Percentiles rank a stretch among this genome's conserved stretches.
phyloP scores from a whole-genome alignment of 164 flowering plant genomes.

The Saururus chinensis region DNA sequence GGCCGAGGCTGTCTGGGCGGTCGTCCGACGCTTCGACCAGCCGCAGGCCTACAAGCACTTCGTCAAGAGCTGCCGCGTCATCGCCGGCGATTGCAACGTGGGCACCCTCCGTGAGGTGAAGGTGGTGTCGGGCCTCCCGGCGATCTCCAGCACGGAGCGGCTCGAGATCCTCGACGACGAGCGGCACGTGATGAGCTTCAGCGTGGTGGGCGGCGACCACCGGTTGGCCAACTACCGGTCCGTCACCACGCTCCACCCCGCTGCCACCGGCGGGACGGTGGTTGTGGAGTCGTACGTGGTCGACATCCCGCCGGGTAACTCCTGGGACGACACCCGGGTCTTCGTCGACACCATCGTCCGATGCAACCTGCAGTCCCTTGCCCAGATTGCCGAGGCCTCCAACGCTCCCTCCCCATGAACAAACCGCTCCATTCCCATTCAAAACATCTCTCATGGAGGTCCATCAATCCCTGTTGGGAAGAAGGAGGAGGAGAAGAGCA shows the following conservation, averaged over 20 bases:
- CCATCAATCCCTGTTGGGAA: background rate
- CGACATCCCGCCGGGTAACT: constrained; percentile 61
- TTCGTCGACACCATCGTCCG: constrained; percentile 70
- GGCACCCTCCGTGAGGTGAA: constrained; percentile 60
- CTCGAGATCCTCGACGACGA: constrained; percentile 87
- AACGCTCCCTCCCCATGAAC: background rate
- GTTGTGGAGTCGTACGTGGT: constrained; percentile 81
- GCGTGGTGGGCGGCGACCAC: constrained; percentile 83
- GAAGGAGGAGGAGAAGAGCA: background rate
- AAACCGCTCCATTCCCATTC: background rate
- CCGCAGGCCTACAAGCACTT: constrained; percentile 79
- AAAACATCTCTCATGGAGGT: background rate
- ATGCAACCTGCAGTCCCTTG: constrained; percentile 67
- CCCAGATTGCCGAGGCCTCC: constrained; percentile 41
- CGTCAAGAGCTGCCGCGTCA: constrained; percentile 60
- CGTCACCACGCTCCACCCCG: constrained; percentile 61
- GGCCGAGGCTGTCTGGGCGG: constrained; percentile 65
- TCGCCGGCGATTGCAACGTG: constrained; percentile 40
- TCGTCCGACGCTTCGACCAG: constrained; percentile 75
- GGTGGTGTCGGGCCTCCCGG: constrained; percentile 79
- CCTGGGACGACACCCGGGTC: constrained; percentile 62
- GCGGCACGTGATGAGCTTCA: constrained; percentile 60
- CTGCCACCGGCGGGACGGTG: constrained; percentile 38
- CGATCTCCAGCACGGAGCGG: constrained; percentile 50
- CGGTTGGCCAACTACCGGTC: constrained; percentile 61